Evolutionary conservation across 2,329 filamentous ascomycete genomes (phyloP), one percentile per base, ranked within the genome.

Genomic region (Fusarium hainanense): DNA sequence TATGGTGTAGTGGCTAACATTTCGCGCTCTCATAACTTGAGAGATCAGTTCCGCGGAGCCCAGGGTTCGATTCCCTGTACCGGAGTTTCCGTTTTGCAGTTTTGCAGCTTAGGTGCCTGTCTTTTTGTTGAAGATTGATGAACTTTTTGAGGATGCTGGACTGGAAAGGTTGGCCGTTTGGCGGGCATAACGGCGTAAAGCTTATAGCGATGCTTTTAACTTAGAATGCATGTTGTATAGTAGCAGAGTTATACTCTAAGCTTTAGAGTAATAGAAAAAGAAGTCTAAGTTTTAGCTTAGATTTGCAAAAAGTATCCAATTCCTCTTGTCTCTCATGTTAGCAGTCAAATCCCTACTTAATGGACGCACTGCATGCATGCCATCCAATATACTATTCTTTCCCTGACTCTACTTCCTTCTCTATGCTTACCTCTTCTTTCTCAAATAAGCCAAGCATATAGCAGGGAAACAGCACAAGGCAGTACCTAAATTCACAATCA

Each of bases 1-100:
- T 75, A 76, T 76, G 74, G 73, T 76, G 74, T 76, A 76, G 72
- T 76, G 73, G 74, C 74, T 73, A 76, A 76, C 74, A 76, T 76
- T 75, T 75, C 72, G 69, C 74, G 74, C 74, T 76, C 57, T 75
- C 74, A 75, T 62, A 55, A 72, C 50, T 7, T 74, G 69, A 73
- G 72, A 56, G 70, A 70, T 48, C n/a, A 37, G 46, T 34, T 55
- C 67, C 69, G 67, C 67, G 67, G 70, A 70, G 70, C 69, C 63
- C 63, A 72, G 69, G 70, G 68, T 72, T 72, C 68, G 70, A 72
- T 72, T 72, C 70, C 70, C 69, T 71, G 70, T 72, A 72, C 70
- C 68, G 68, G 70, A 71, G 69, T 40, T 49, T 16, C 9, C 28
- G 23, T 56, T 56, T 56, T 49, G 52, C 52, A 21, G 14, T 28